Evolutionary conservation across 129 eudicot genomes (phyloP).

Genomic region (Artemisia tridentata): DNA sequence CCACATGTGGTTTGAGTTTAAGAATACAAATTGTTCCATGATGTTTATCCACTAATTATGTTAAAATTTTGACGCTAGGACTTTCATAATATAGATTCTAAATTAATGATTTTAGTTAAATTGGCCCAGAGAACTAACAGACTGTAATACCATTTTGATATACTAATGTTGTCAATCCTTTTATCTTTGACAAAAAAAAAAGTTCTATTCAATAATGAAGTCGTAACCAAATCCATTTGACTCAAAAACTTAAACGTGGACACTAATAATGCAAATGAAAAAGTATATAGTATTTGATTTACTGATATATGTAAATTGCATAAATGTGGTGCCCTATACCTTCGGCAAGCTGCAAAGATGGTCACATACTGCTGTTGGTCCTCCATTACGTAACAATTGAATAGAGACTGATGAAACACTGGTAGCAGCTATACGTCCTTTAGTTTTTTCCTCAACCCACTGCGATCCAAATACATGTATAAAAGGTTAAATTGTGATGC

Average conservation of each 20-base stretch:
- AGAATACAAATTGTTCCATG: not conserved
- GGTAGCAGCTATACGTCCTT: constrained; percentile 70
- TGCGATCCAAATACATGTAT: constrained; percentile 29
- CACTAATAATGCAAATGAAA: not conserved
- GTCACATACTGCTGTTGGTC: constrained; percentile 91
- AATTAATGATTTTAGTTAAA: constrained; percentile 9
- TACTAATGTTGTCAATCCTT: not conserved
- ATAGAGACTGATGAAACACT: constrained; percentile 84
- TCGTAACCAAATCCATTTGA: no score
- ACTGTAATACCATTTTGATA: not conserved
- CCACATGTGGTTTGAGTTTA: no score
- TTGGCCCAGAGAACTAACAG: not conserved
- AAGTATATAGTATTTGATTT: no score
- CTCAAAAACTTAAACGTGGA: not conserved
- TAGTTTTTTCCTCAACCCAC: constrained; percentile 99
- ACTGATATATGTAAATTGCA: not conserved
- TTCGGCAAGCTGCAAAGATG: constrained; percentile 80
- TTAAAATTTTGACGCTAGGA: not conserved
- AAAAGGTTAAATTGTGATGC: not conserved
- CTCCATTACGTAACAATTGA: constrained; percentile 77
- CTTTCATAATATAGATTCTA: not conserved
- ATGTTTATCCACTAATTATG: not conserved
- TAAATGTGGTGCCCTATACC: constrained; percentile 39
- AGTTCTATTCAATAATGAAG: no score
- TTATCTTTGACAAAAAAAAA: constrained; percentile 16